Evolutionary conservation across 495 filamentous ascomycete genomes (phyloP).

Genomic region (Chaetomidium leptoderma): DNA sequence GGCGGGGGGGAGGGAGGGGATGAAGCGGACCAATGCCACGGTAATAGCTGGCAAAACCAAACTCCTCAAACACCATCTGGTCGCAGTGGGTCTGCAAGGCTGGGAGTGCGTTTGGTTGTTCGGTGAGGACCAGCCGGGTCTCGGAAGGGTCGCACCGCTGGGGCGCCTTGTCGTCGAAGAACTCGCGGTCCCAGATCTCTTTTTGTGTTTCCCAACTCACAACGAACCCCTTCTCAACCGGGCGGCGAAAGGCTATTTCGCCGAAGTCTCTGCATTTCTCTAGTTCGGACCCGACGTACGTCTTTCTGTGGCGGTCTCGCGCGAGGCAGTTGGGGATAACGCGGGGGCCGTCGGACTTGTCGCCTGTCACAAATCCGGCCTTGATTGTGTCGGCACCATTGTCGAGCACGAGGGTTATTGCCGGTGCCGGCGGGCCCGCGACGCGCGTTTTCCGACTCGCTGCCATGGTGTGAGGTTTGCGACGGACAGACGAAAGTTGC

Average conservation of each 20-base stretch:
- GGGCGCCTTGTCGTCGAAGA: constrained; percentile 70
- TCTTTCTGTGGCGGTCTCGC: constrained; percentile 70
- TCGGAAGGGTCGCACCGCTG: constrained; percentile 70
- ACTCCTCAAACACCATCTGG: constrained; percentile 97
- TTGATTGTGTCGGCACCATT: constrained; percentile 95
- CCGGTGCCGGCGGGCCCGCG: constrained; percentile 44
- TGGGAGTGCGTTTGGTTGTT: constrained; percentile 83
- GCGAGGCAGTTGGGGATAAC: constrained; percentile 86
- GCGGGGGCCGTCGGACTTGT: constrained; percentile 53
- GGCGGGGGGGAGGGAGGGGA: constrained; percentile 23
- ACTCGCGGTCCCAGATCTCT: constrained; percentile 91
- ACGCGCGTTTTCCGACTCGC: constrained; percentile 39
- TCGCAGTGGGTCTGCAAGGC: constrained; percentile 83
- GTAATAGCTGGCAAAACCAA: constrained; percentile 84
- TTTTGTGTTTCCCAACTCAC: constrained; percentile 97
- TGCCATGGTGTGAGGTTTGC: constrained; percentile 35
- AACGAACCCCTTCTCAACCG: constrained; percentile 91
- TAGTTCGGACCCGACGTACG: constrained; percentile 77
- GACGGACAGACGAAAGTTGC: background rate
- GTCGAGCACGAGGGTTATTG: constrained; percentile 80
- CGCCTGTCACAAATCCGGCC: constrained; percentile 66
- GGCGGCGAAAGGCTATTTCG: constrained; percentile 79
- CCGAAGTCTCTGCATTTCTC: constrained; percentile 81
- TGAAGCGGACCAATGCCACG: constrained; percentile 66
- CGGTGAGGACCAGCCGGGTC: constrained; percentile 77